Conservation (phyloP, 306 rosid species). For the Cicer bijugum region DNA sequence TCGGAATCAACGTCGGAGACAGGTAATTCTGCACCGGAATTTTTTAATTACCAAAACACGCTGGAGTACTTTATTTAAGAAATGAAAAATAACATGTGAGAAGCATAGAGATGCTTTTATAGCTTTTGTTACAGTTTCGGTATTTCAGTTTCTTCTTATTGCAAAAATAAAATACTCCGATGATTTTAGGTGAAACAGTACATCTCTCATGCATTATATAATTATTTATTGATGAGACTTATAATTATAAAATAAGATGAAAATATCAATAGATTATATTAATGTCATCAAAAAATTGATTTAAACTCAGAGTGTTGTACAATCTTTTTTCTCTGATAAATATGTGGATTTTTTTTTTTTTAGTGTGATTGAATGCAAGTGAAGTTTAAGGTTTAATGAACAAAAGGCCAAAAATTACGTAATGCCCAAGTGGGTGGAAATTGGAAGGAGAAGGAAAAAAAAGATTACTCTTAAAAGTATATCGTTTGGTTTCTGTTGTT, state of each 20-base stretch:
- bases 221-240: no score
- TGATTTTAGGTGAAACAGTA: no score
- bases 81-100: neutral
- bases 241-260: no score
- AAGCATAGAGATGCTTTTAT: conserved; percentile 45
- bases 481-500: neutral
- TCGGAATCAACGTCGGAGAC: conserved; percentile 34
- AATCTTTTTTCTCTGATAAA: neutral
- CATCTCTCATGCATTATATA: no score
- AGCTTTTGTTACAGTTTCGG: conserved; percentile 40
- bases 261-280: no score
- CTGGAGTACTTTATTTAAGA: conserved; percentile 15
- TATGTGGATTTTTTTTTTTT: neutral
- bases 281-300: no score
- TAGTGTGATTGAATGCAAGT: neutral
- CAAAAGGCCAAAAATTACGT: conserved; percentile 1
- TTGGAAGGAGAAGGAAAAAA: neutral
- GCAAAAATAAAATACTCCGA: no score
- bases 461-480: no score
- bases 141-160: neutral
- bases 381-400: conserved; percentile 30
- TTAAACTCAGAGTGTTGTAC: no score
- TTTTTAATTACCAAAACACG: neutral
- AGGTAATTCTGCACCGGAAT: neutral
- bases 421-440: neutral